phyloP scores from a whole-genome alignment of 768 basidiomycete species.

The Lactifluus piperatus region DNA sequence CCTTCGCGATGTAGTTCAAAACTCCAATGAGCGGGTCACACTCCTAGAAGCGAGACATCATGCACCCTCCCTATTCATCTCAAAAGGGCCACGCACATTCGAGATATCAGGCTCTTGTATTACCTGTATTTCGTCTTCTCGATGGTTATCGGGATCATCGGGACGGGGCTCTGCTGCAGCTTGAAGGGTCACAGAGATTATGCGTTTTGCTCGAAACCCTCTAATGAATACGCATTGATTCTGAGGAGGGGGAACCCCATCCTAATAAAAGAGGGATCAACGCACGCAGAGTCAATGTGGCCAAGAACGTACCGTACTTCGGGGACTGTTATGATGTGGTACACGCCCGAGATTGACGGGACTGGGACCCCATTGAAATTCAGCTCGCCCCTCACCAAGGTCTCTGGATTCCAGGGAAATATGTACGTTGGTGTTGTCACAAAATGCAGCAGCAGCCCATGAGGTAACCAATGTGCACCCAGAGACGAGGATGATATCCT shows the following conservation, averaged over 20 bases:
- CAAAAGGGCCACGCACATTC: background rate
- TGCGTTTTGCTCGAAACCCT: conserved; percentile 8
- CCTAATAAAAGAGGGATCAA: background rate
- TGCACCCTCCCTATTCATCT: background rate
- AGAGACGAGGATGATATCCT: conserved; percentile 13
- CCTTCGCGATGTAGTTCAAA: background rate
- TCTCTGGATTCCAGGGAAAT: background rate
- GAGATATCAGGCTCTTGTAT: background rate
- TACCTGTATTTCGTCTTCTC: no score
- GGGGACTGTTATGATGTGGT: background rate
- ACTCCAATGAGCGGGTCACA: conserved; percentile 7
- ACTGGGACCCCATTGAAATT: background rate
- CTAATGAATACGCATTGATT: no score
- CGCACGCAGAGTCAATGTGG: background rate
- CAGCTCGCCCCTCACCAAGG: background rate
- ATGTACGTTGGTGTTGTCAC: no score
- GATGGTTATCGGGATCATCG: background rate
- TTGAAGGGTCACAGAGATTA: background rate
- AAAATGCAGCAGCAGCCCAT: no score
- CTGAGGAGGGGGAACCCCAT: no score
- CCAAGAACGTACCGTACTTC: background rate
- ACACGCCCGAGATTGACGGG: background rate
- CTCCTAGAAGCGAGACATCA: background rate
- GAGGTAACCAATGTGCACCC: no score
- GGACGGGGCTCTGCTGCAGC: conserved; percentile 2